A percentile compares a stretch with the other conserved stretches of the same genome.
These are phyloP conservation scores for Corymbia maculata DNA, from an alignment of 345 rosid genomes.

Conservation along the genomic window DNA sequence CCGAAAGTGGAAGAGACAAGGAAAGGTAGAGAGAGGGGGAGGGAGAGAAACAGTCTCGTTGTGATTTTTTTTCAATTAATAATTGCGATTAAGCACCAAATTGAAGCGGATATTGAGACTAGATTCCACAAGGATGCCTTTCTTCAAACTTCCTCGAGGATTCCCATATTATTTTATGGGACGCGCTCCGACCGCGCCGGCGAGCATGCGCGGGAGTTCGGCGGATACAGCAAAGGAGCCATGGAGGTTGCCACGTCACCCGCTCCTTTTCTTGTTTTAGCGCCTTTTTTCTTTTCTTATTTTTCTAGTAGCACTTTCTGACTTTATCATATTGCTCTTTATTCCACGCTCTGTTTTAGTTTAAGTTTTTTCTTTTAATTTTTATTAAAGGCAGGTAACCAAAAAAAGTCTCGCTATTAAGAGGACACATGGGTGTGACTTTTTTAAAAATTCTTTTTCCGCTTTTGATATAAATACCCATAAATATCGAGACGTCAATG, in stretches of 20 bases:
- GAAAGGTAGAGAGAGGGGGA: too few species aligned
- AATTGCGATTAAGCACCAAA: not conserved
- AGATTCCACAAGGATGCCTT: not conserved
- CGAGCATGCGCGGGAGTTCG: not conserved
- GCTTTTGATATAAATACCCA: fast-evolving
- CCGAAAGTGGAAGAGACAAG: too few species aligned
- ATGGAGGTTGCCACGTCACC: not conserved
- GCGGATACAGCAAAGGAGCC: not conserved
- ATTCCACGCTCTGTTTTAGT: fast-evolving
- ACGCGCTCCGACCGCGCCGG: too few species aligned
- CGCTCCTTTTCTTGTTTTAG: not conserved
- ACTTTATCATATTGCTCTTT: not conserved
- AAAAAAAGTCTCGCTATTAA: too few species aligned
- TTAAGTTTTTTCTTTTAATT: not conserved
- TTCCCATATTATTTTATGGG: too few species aligned
- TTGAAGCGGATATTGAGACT: not conserved
- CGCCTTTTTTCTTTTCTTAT: fast-evolving
- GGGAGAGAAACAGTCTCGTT: too few species aligned
- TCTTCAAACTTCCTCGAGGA: too few species aligned
- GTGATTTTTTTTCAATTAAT: not conserved
- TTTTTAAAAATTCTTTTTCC: too few species aligned
- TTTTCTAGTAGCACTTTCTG: not conserved
- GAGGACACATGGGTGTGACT: not conserved
- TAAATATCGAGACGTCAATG: fast-evolving
- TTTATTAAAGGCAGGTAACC: not conserved